Conservation (phyloP, 2,329 filamentous ascomycete species). For the Macrophomina phaseolina region DNA sequence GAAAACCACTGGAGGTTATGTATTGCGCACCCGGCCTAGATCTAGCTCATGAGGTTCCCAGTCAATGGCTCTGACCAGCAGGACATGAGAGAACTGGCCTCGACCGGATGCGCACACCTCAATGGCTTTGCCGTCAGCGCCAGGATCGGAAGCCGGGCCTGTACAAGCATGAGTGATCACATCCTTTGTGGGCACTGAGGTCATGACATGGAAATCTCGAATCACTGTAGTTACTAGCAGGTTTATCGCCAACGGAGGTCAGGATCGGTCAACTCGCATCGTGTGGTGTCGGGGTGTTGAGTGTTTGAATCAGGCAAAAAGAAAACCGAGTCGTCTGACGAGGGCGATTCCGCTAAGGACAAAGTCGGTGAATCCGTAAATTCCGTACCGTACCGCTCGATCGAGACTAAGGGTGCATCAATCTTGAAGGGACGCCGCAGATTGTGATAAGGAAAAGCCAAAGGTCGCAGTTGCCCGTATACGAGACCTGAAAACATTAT, state of each 20-base stretch:
- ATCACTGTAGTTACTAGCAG: slow-evolving; percentile 26
- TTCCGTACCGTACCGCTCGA: slow-evolving; percentile 27
- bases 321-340: slow-evolving; percentile 20
- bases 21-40: background rate
- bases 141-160: slow-evolving; percentile 20
- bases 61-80: background rate
- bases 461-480: slow-evolving; percentile 21
- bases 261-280: slow-evolving; percentile 24
- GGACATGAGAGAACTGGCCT: background rate
- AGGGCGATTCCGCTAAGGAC: slow-evolving; percentile 22
- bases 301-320: slow-evolving; percentile 16
- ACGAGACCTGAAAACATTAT: slow-evolving; percentile 16
- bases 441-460: slow-evolving; percentile 26
- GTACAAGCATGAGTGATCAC: slow-evolving; percentile 24
- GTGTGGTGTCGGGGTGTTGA: slow-evolving; percentile 5
- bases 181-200: slow-evolving; percentile 12
- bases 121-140: slow-evolving; percentile 9
- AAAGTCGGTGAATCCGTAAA: slow-evolving; percentile 25
- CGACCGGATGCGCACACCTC: background rate
- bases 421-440: slow-evolving; percentile 20
- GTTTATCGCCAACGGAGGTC: slow-evolving; percentile 10
- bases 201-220: slow-evolving; percentile 13
- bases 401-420: slow-evolving; percentile 24
- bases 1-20: slow-evolving; percentile 11
- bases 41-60: background rate